phyloP scores from a whole-genome alignment of 2,329 filamentous ascomycete genomes.

The Cryoendolithus antarcticus region DNA sequence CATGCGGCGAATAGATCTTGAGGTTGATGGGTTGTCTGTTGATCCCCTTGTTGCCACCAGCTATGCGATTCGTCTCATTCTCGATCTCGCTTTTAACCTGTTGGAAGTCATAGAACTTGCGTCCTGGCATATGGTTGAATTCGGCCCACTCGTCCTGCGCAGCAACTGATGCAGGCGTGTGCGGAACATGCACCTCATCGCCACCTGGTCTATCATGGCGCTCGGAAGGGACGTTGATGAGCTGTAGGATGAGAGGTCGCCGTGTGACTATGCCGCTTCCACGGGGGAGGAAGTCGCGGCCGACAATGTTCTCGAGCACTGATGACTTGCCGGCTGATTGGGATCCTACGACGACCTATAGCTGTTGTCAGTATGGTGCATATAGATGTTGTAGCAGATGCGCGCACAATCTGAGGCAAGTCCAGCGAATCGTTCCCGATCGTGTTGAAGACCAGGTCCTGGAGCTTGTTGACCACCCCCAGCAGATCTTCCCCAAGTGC shows the following conservation, averaged over 20 bases:
- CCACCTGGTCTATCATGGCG: constrained; percentile 55
- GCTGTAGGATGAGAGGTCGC: constrained; percentile 85
- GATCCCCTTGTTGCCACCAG: constrained; percentile 95
- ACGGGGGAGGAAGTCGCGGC: constrained; percentile 89
- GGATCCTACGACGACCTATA: constrained; percentile 89
- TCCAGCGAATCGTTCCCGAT: constrained; percentile 98
- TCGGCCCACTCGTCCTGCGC: constrained; percentile 73
- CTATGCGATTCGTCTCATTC: constrained; percentile 87
- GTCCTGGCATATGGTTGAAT: constrained; percentile 86
- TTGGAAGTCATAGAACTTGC: constrained; percentile 79
- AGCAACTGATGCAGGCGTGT: constrained; percentile 62
- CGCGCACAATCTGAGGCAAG: constrained; percentile 86
- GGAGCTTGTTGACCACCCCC: constrained; percentile 91
- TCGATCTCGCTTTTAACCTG: constrained; percentile 96
- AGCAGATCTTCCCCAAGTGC: constrained; percentile 92
- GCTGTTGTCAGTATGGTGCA: constrained; percentile 11
- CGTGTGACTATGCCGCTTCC: constrained; percentile 95
- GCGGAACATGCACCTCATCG: constrained; percentile 56
- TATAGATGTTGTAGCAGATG: constrained; percentile 5
- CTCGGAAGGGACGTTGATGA: constrained; percentile 83
- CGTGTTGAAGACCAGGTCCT: constrained; percentile 98
- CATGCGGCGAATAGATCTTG: constrained; percentile 95
- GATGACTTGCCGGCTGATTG: constrained; percentile 98
- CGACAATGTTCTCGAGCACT: constrained; percentile 96
- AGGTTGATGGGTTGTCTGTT: constrained; percentile 95